phyloP scores from a whole-genome alignment of 2,329 filamentous ascomycete genomes.

The Pseudopyrenochaeta lycopersici region DNA sequence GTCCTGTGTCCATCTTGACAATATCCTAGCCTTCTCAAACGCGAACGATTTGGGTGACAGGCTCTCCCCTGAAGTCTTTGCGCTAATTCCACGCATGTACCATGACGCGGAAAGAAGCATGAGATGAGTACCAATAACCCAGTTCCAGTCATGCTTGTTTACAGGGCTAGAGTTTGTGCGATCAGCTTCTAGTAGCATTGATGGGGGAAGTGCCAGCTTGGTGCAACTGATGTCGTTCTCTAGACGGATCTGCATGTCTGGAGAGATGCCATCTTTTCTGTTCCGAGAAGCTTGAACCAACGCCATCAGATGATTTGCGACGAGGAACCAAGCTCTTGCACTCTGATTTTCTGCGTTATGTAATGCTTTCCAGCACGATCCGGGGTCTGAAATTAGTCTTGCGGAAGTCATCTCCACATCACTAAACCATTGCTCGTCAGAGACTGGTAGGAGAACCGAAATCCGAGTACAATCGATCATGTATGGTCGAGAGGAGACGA shows the following conservation, averaged over 20 bases:
- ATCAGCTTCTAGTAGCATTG: no score
- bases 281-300: not conserved
- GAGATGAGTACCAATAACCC: not conserved
- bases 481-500: not conserved
- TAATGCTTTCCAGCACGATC: not conserved
- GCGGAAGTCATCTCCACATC: not conserved
- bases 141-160: not conserved
- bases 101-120: no score
- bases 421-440: slow-evolving; percentile 3
- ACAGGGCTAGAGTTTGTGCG: not conserved
- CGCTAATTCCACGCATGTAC: no score
- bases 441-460: not conserved
- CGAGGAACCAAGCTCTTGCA: slow-evolving; percentile 1
- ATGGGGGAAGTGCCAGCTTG: slow-evolving; percentile 1
- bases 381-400: not conserved
- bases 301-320: not conserved
- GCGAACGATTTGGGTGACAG: no score
- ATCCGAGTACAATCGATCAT: slow-evolving; percentile 1
- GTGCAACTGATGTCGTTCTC: slow-evolving; percentile 1
- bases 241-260: no score
- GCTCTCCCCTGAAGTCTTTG: no score
- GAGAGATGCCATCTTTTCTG: no score
- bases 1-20: no score
- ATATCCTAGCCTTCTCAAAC: no score
- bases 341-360: not conserved